A percentile compares a stretch with the other conserved stretches of the same genome.
Evolutionary conservation across 169 alveolate species (phyloP).

Genomic region (Pseudocohnilembus persalinus): DNA sequence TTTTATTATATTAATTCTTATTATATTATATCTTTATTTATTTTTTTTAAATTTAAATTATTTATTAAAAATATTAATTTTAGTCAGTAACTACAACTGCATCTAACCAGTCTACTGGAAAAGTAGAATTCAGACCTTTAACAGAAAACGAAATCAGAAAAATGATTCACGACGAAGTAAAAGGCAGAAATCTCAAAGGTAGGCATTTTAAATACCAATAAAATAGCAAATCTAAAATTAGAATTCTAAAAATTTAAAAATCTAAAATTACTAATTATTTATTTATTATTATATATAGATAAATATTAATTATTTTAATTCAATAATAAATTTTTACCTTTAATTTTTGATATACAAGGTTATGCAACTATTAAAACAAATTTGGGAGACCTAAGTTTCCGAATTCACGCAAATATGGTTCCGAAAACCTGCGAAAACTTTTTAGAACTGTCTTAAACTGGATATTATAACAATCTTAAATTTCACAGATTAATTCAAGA

Average conservation of each 20-base stretch:
- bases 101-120: conserved; percentile 28
- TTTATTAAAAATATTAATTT: too few species aligned
- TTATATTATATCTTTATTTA: too few species aligned
- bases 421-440: conserved; percentile 80
- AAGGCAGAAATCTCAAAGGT: not conserved
- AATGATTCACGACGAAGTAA: conserved; percentile 47
- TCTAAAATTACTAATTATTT: too few species aligned
- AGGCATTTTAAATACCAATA: too few species aligned
- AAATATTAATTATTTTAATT: too few species aligned
- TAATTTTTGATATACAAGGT: conserved; percentile 48
- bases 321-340: too few species aligned
- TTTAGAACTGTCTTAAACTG: conserved; percentile 68
- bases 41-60: too few species aligned
- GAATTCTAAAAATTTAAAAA: too few species aligned
- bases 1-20: not conserved
- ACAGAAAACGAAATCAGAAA: conserved; percentile 67
- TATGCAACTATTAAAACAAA: conserved; percentile 54
- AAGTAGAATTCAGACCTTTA: conserved; percentile 46
- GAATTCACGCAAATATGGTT: conserved; percentile 58
- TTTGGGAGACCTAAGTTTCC: conserved; percentile 53
- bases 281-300: too few species aligned
- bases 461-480: conserved; percentile 59
- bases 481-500: conserved; percentile 70
- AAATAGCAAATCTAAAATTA: too few species aligned
- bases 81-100: conserved; percentile 53